phyloP scores from a whole-genome alignment of 2,329 filamentous ascomycete species.

The Cladosporium velox region DNA sequence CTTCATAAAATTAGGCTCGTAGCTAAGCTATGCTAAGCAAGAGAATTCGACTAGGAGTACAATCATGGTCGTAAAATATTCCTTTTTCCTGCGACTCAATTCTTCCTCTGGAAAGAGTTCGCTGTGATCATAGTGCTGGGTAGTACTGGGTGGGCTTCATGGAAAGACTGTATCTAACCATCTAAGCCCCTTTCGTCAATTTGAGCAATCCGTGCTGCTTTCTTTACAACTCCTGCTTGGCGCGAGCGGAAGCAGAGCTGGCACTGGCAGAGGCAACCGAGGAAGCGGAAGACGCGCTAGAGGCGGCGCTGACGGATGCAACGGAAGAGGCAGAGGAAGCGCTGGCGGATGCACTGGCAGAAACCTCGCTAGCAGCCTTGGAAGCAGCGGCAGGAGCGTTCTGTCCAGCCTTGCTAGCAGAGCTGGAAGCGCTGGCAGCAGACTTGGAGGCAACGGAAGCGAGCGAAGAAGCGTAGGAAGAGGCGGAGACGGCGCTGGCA shows the following conservation, averaged over 20 bases:
- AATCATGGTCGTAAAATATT: conserved; percentile 13
- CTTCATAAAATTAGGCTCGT: conserved; percentile 17
- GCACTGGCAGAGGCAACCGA: conserved; percentile 37
- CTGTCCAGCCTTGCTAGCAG: conserved; percentile 21
- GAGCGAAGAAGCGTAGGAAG: conserved; percentile 36
- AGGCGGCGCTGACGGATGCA: conserved; percentile 37
- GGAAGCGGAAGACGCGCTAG: conserved; percentile 33
- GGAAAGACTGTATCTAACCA: background rate
- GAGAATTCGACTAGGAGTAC: conserved; percentile 13
- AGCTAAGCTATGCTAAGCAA: conserved; percentile 15
- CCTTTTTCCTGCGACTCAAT: background rate
- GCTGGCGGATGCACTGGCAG: conserved; percentile 36
- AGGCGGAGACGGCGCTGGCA: conserved; percentile 25
- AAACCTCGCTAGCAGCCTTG: conserved; percentile 37
- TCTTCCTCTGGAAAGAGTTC: background rate
- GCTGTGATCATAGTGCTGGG: background rate
- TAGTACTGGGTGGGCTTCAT: background rate
- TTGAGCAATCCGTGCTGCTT: background rate
- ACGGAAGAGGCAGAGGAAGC: conserved; percentile 28
- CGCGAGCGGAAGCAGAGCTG: conserved; percentile 35
- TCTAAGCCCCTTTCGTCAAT: background rate
- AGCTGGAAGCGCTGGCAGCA: conserved; percentile 24
- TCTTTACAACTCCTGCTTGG: conserved; percentile 51
- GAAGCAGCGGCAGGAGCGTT: conserved; percentile 33
- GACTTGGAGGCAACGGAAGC: conserved; percentile 32